phyloP scores from a whole-genome alignment of 805 yeast genomes.

The Sugiyamaella floridensis region DNA sequence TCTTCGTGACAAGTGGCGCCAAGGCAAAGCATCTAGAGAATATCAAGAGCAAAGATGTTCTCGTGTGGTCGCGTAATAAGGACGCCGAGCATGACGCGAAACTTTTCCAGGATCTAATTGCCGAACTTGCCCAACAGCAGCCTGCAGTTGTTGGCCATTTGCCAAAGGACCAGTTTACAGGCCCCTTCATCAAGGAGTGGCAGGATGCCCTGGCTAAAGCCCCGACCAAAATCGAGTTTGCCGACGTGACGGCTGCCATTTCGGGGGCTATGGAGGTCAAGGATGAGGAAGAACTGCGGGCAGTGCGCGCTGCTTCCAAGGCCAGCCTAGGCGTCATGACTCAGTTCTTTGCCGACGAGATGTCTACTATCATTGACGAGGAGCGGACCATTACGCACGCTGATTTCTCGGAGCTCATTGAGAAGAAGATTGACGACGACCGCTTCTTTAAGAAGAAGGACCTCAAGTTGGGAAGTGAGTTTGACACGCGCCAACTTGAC shows the following conservation, averaged over 20 bases:
- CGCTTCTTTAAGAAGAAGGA: constrained; percentile 58
- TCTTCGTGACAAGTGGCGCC: constrained; percentile 71
- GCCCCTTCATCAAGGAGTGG: constrained; percentile 86
- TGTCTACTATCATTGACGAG: constrained; percentile 82
- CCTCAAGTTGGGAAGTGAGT: constrained; percentile 52
- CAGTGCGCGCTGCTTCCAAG: constrained; percentile 63
- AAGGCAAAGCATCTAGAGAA: constrained; percentile 74
- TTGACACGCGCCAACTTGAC: constrained; percentile 71
- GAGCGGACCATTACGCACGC: constrained; percentile 69
- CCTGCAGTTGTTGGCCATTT: constrained; percentile 56
- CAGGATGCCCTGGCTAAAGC: constrained; percentile 22
- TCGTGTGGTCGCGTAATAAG: constrained; percentile 70
- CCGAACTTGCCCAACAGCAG: constrained; percentile 27
- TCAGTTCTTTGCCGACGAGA: constrained; percentile 73
- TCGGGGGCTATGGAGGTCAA: constrained; percentile 62
- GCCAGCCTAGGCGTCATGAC: constrained; percentile 70
- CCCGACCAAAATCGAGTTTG: constrained; percentile 32
- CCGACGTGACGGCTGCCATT: constrained; percentile 49
- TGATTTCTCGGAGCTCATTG: constrained; percentile 67
- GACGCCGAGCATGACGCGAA: constrained; percentile 69
- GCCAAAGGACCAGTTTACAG: constrained; percentile 68
- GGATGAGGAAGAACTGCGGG: constrained; percentile 68
- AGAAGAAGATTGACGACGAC: constrained; percentile 73
- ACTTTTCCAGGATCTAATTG: constrained; percentile 53
- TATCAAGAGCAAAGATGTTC: constrained; percentile 42